phyloP scores from a whole-genome alignment of 139 green algal species.

The Chlorella sp. region DNA sequence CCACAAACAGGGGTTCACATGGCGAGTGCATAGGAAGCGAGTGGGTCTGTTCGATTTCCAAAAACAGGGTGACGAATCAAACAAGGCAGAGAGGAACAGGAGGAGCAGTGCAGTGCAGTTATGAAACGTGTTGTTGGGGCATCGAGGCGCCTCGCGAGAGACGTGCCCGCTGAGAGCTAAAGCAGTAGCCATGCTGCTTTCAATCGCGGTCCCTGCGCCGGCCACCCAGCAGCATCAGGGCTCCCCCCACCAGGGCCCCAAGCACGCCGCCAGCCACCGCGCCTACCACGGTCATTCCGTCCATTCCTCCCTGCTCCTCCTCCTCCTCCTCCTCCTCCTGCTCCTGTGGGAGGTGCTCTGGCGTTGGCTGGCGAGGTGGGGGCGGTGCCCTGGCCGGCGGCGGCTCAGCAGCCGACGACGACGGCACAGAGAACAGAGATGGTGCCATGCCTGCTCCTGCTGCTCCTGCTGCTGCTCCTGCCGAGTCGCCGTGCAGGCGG shows the following conservation, averaged over 20 bases:
- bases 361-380: not conserved
- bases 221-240: conserved; percentile 10
- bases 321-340: conserved; percentile 5
- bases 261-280: conserved; percentile 5
- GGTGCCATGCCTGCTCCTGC: not conserved
- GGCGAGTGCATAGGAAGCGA: no score
- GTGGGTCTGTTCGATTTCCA: no score
- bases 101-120: not conserved
- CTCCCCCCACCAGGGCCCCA: conserved; percentile 3
- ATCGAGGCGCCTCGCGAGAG: no score
- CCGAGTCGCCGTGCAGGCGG: not conserved
- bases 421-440: not conserved
- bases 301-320: not conserved
- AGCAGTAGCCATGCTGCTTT: not conserved
- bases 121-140: not conserved
- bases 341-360: not conserved
- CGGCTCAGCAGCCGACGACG: not conserved
- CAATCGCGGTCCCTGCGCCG: not conserved
- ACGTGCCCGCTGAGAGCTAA: not conserved
- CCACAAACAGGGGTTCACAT: no score
- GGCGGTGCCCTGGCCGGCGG: not conserved
- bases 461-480: not conserved
- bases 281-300: not conserved
- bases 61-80: no score
- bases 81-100: no score